These are phyloP conservation scores for Neofusicoccum parvum DNA, from an alignment of 2,329 filamentous ascomycete genomes.

Conservation along the genomic window DNA sequence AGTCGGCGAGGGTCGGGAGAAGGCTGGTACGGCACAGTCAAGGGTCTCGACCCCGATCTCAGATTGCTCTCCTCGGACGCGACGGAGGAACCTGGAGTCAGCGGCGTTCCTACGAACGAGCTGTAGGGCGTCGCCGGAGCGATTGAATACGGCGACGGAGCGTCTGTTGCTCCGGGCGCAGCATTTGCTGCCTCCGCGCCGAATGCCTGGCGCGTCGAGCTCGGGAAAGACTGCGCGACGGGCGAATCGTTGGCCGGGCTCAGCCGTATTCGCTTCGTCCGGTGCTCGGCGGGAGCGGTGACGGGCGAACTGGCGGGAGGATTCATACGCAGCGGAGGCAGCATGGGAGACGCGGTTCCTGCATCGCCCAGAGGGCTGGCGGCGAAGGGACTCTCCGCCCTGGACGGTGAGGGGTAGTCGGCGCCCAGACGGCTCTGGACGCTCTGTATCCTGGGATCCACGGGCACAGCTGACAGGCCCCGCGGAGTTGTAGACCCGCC, in stretches of 20 bases:
- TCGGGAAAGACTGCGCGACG: not conserved
- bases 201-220: not conserved
- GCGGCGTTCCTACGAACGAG: slow-evolving; percentile 47
- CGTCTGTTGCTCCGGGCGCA: slow-evolving; percentile 26
- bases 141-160: slow-evolving; percentile 42
- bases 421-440: slow-evolving; percentile 22
- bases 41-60: slow-evolving; percentile 27
- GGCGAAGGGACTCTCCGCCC: not conserved
- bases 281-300: slow-evolving; percentile 30
- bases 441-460: slow-evolving; percentile 18
- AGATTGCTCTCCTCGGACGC: slow-evolving; percentile 36
- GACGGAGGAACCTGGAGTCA: slow-evolving; percentile 47
- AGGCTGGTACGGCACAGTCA: slow-evolving; percentile 34
- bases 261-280: slow-evolving; percentile 38
- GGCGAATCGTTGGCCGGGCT: slow-evolving; percentile 27
- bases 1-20: slow-evolving; percentile 54
- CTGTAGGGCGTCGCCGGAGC: slow-evolving; percentile 42
- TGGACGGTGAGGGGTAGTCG: slow-evolving; percentile 30
- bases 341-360: slow-evolving; percentile 6
- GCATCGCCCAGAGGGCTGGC: not conserved
- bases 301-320: not conserved
- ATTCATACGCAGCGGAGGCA: slow-evolving; percentile 13
- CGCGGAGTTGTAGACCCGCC: not conserved
- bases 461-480: not conserved
- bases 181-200: slow-evolving; percentile 5